Percentiles rank a stretch among this genome's conserved stretches.
Evolutionary conservation across 257 asterid species (phyloP).

Genomic region (Leptodermis oblonga): DNA sequence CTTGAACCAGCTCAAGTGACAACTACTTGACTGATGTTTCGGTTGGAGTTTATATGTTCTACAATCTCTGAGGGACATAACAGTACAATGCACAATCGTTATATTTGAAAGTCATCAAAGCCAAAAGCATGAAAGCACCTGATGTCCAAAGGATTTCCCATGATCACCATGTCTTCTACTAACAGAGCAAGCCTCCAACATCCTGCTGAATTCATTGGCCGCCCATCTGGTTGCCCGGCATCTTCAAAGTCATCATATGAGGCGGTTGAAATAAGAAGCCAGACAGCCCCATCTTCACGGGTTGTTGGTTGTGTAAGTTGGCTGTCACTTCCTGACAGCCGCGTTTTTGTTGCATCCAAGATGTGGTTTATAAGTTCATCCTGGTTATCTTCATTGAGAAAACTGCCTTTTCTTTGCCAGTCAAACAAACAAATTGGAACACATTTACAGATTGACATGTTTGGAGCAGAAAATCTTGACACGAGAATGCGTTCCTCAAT

Average conservation of each 20-base stretch:
- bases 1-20: background rate
- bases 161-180: conserved; percentile 56
- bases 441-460: conserved; percentile 51
- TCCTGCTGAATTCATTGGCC: conserved; percentile 24
- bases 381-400: conserved; percentile 20
- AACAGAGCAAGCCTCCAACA: conserved; percentile 83
- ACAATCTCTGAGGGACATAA: background rate
- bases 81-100: background rate
- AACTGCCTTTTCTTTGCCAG: conserved; percentile 51
- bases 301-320: conserved; percentile 29
- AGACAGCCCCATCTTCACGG: conserved; percentile 56
- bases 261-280: conserved; percentile 70
- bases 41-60: background rate
- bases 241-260: conserved; percentile 35
- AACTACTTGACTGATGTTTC: background rate
- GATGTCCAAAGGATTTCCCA: conserved; percentile 56
- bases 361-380: conserved; percentile 39
- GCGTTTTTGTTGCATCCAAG: conserved; percentile 57
- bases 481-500: conserved; percentile 52
- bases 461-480: conserved; percentile 64
- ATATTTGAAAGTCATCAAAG: background rate
- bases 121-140: conserved; percentile 40
- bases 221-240: conserved; percentile 32
- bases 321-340: conserved; percentile 36
- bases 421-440: conserved; percentile 60